phyloP scores from a whole-genome alignment of 1,284 basidiomycete genomes.

The Peniophora sp. region DNA sequence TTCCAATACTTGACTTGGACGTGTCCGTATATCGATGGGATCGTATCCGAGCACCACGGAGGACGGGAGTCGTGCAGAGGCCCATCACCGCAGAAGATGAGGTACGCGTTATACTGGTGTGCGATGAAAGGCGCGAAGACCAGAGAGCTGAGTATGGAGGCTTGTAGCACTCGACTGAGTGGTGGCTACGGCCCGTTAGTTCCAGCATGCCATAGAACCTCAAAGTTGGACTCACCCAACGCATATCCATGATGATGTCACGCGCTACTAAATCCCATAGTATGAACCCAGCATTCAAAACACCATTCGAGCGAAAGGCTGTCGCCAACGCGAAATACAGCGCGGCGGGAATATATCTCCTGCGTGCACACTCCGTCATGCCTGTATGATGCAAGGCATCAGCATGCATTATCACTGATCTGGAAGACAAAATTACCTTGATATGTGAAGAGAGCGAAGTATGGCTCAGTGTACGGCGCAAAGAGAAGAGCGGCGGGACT shows the following conservation, averaged over 20 bases:
- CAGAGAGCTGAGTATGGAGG: conserved; percentile 34
- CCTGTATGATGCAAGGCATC: conserved; percentile 26
- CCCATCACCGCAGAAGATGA: conserved; percentile 47
- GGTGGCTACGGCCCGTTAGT: conserved; percentile 25
- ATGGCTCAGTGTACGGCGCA: conserved; percentile 77
- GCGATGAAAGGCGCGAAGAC: conserved; percentile 59
- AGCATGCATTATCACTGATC: neutral
- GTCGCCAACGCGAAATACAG: conserved; percentile 61
- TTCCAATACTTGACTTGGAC: conserved; percentile 88
- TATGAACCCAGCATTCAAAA: conserved; percentile 70
- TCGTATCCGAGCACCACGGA: conserved; percentile 57
- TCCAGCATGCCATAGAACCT: too few relatives aligned
- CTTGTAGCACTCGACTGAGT: conserved; percentile 20
- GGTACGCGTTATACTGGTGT: conserved; percentile 65
- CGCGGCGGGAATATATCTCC: conserved; percentile 46
- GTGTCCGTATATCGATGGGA: conserved; percentile 77
- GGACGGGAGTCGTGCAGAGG: neutral
- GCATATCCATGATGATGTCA: conserved; percentile 31
- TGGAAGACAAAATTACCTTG: conserved; percentile 36
- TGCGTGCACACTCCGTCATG: conserved; percentile 50
- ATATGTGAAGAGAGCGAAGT: conserved; percentile 78
- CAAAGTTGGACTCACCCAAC: conserved; percentile 12
- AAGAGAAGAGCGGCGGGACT: conserved; percentile 70
- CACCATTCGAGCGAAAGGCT: conserved; percentile 75
- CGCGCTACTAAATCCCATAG: conserved; percentile 58